These are phyloP conservation scores for Plasmopara viticola DNA, from an alignment of 352 stramenopile species.

Conservation along the genomic window DNA sequence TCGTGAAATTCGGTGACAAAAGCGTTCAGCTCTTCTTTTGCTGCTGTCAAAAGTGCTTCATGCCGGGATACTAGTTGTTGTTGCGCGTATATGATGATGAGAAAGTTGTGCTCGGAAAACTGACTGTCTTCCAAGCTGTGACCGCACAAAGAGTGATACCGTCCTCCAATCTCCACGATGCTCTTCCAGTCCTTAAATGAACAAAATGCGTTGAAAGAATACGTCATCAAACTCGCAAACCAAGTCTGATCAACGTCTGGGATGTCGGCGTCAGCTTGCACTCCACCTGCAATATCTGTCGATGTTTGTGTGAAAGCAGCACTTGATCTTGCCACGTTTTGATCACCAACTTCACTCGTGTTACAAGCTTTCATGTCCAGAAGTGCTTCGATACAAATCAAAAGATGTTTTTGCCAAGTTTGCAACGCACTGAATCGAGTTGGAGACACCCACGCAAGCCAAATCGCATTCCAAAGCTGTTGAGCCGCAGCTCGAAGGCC, in stretches of 20 bases:
- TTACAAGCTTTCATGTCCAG: conserved; percentile 52
- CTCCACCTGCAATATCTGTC: conserved; percentile 33
- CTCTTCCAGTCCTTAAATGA: conserved; percentile 38
- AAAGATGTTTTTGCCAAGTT: conserved; percentile 17
- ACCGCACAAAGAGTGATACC: conserved; percentile 37
- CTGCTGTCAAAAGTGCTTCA: conserved; percentile 20
- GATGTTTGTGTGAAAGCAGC: not conserved
- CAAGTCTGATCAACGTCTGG: conserved; percentile 43
- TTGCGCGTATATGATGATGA: conserved; percentile 56
- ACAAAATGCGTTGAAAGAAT: conserved; percentile 28
- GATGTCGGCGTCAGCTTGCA: conserved; percentile 24
- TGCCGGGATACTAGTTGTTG: conserved; percentile 45
- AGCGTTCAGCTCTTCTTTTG: conserved; percentile 22
- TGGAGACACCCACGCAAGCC: conserved; percentile 44
- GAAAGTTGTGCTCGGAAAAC: conserved; percentile 58
- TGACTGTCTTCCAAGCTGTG: conserved; percentile 23
- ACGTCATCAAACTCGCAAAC: conserved; percentile 42
- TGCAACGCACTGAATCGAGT: conserved; percentile 19
- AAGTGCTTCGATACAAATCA: conserved; percentile 33
- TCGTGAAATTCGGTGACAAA: conserved; percentile 53
- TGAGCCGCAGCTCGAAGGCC: conserved; percentile 45
- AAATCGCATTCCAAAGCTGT: conserved; percentile 53
- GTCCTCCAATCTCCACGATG: conserved; percentile 50
- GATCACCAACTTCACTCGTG: not conserved
- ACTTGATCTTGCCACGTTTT: not conserved